Evolutionary conservation across 1,284 basidiomycete species (phyloP).

Genomic region (Tilletia horrida): DNA sequence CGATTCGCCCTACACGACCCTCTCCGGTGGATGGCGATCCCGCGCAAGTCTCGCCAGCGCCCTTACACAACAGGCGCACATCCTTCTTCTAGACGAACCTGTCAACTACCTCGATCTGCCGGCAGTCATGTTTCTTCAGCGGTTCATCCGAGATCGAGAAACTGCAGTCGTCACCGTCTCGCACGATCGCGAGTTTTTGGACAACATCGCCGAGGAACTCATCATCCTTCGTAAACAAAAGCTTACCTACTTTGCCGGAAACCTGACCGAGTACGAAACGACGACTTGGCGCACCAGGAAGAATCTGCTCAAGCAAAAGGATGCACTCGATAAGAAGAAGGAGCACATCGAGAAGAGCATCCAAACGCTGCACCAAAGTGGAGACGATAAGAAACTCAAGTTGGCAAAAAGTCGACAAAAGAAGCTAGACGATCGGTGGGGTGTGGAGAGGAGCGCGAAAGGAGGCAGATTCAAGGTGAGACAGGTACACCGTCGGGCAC

Average conservation of each 20-base stretch:
- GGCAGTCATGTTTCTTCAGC: slow-evolving; percentile 59
- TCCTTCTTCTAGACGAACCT: slow-evolving; percentile 58
- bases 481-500: no score
- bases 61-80: slow-evolving; percentile 57
- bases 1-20: slow-evolving; percentile 58
- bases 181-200: slow-evolving; percentile 69
- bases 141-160: slow-evolving; percentile 58
- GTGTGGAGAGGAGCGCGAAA: slow-evolving; percentile 60
- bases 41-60: slow-evolving; percentile 61
- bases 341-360: slow-evolving; percentile 58
- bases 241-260: slow-evolving; percentile 65
- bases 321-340: slow-evolving; percentile 63
- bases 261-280: slow-evolving; percentile 63
- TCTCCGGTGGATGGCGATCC: slow-evolving; percentile 71
- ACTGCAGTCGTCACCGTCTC: slow-evolving; percentile 65
- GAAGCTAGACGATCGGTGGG: slow-evolving; percentile 65
- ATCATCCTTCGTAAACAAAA: slow-evolving; percentile 64
- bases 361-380: slow-evolving; percentile 61
- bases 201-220: slow-evolving; percentile 67
- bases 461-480: slow-evolving; percentile 62
- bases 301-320: slow-evolving; percentile 61
- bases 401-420: slow-evolving; percentile 65
- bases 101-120: slow-evolving; percentile 58
- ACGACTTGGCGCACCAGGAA: slow-evolving; percentile 61
- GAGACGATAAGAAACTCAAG: slow-evolving; percentile 65